These are phyloP conservation scores for Tetragonia tetragonoides DNA, from an alignment of 148 eudicot species.

Conservation along the genomic window DNA sequence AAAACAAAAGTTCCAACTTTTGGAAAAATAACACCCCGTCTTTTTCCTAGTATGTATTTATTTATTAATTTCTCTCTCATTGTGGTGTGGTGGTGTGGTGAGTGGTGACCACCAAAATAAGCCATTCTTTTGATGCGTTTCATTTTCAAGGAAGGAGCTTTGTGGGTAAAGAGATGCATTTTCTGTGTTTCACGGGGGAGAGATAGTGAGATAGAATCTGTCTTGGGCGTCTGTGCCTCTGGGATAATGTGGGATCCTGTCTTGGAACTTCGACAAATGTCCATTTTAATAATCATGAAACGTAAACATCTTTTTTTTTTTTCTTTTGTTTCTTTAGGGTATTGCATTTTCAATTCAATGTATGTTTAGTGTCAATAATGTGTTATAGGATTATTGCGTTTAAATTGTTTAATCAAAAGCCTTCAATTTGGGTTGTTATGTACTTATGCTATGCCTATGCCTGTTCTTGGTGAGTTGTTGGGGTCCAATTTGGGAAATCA, in stretches of 20 bases:
- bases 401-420: no score
- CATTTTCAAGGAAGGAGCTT: slow-evolving; percentile 9
- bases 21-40: not conserved
- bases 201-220: slow-evolving; percentile 10
- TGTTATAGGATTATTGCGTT: no score
- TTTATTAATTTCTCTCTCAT: no score
- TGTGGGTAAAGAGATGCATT: slow-evolving; percentile 16
- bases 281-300: slow-evolving; percentile 8
- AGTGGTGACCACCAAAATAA: slow-evolving; percentile 14
- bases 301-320: not conserved
- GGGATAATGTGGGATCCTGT: slow-evolving; percentile 34
- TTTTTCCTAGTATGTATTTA: no score
- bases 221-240: slow-evolving; percentile 42
- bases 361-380: no score
- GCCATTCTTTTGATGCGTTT: slow-evolving; percentile 23
- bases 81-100: no score
- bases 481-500: no score
- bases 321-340: not conserved
- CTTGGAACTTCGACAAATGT: slow-evolving; percentile 23
- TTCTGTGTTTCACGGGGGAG: slow-evolving; percentile 17
- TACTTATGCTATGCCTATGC: no score
- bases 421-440: no score
- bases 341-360: no score
- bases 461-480: no score
- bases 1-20: not conserved